Percentiles rank a stretch among this genome's conserved stretches.
These are phyloP conservation scores for Dothistroma pini DNA, from an alignment of 2,329 filamentous ascomycete species.

Conservation along the genomic window DNA sequence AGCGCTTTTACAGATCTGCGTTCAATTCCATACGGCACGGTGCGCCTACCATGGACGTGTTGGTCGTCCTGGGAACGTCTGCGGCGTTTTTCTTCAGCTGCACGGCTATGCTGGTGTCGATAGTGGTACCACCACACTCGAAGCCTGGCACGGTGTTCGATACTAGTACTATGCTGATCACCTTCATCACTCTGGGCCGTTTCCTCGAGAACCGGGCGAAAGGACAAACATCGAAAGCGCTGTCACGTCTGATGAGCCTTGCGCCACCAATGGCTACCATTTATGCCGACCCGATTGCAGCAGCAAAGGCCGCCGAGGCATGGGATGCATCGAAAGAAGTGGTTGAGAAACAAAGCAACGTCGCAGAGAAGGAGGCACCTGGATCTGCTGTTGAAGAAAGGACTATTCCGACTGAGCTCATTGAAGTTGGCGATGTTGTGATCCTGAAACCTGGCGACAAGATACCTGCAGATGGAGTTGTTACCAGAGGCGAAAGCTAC, in stretches of 20 bases:
- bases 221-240: constrained; percentile 89
- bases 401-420: constrained; percentile 86
- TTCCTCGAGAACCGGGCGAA: constrained; percentile 94
- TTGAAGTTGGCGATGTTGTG: constrained; percentile 91
- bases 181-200: constrained; percentile 85
- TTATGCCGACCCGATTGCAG: constrained; percentile 89
- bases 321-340: constrained; percentile 58
- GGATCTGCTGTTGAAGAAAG: constrained; percentile 73
- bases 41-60: constrained; percentile 95
- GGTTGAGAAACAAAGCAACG: constrained; percentile 35
- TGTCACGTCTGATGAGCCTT: constrained; percentile 91
- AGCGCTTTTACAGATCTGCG: constrained; percentile 89
- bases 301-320: constrained; percentile 79
- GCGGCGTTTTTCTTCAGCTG: constrained; percentile 95
- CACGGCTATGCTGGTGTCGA: constrained; percentile 77
- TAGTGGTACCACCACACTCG: constrained; percentile 69
- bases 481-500: constrained; percentile 87
- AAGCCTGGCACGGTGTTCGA: constrained; percentile 90
- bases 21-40: constrained; percentile 88
- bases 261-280: constrained; percentile 97
- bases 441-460: constrained; percentile 93
- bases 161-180: constrained; percentile 97
- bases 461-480: constrained; percentile 84
- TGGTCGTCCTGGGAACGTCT: constrained; percentile 90
- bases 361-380: constrained; percentile 37